phyloP scores from a whole-genome alignment of 805 yeast genomes.

The Sugiyamaella lignohabitans region DNA sequence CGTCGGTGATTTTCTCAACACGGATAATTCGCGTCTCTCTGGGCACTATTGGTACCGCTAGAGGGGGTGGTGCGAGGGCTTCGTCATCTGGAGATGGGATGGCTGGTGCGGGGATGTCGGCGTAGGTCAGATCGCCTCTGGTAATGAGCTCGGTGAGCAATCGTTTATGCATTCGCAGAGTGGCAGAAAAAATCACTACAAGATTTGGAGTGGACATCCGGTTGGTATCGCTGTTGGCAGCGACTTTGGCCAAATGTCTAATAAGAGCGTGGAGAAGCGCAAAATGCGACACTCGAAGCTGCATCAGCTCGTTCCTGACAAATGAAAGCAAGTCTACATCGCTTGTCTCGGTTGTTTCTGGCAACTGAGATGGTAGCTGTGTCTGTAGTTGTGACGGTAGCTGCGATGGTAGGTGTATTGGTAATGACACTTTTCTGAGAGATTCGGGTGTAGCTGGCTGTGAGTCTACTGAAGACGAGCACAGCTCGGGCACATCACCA shows the following conservation, averaged over 20 bases:
- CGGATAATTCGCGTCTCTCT: too few relatives aligned
- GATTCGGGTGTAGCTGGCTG: background rate
- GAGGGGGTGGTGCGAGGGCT: background rate
- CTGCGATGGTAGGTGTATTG: background rate
- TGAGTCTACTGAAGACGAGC: background rate
- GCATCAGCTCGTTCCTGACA: conserved; percentile 10
- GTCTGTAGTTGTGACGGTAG: background rate
- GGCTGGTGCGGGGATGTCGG: background rate
- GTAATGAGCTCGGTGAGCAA: conserved; percentile 23
- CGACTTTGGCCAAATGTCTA: conserved; percentile 24
- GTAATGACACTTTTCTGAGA: too few relatives aligned
- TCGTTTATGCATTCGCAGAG: conserved; percentile 23
- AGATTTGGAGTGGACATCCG: conserved; percentile 28
- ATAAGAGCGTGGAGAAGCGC: conserved; percentile 24
- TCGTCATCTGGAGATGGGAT: background rate
- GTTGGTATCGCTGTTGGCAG: conserved; percentile 17
- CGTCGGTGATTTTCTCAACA: too few relatives aligned
- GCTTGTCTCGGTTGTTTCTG: too few relatives aligned
- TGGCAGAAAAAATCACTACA: conserved; percentile 29
- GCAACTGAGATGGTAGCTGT: background rate
- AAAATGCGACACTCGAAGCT: conserved; percentile 18
- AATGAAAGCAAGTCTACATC: too few relatives aligned
- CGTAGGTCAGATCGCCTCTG: conserved; percentile 2
- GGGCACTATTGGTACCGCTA: background rate
- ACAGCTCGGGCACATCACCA: background rate